A percentile compares a stretch with the other conserved stretches of the same genome.
Evolutionary conservation across 2,329 filamentous ascomycete genomes (phyloP).

Genomic region (Mariannaea elegans): DNA sequence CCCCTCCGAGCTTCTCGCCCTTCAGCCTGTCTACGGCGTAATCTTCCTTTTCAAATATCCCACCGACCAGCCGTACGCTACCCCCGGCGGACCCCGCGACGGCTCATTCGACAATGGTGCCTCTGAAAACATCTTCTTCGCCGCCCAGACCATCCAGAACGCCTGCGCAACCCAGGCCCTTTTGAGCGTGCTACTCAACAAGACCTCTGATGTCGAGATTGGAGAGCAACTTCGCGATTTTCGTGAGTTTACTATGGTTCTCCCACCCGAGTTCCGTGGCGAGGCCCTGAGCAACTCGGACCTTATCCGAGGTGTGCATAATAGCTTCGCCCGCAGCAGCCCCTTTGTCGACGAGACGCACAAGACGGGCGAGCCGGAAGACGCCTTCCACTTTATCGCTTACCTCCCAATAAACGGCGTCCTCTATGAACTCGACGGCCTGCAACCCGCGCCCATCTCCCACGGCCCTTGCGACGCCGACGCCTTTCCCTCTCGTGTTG

Average conservation of each 20-base stretch:
- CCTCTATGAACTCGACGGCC: constrained; percentile 93
- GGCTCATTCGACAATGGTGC: constrained; percentile 82
- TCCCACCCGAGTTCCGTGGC: constrained; percentile 77
- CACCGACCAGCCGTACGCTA: constrained; percentile 71
- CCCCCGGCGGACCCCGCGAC: constrained; percentile 74
- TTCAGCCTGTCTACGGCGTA: constrained; percentile 88
- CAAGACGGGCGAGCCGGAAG: constrained; percentile 73
- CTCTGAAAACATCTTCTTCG: constrained; percentile 86
- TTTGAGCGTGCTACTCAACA: constrained; percentile 90
- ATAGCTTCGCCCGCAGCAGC: constrained; percentile 86
- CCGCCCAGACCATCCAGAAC: constrained; percentile 97
- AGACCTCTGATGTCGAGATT: constrained; percentile 75
- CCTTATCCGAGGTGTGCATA: constrained; percentile 81
- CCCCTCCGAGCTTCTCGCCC: constrained; percentile 72
- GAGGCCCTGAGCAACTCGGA: constrained; percentile 71
- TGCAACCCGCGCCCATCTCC: constrained; percentile 90
- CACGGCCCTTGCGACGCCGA: constrained; percentile 79
- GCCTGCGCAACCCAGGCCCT: constrained; percentile 97
- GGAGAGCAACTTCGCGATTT: constrained; percentile 78
- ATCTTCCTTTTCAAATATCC: constrained; percentile 99
- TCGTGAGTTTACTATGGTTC: constrained; percentile 86
- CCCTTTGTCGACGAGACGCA: constrained; percentile 94
- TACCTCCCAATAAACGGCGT: constrained; percentile 83
- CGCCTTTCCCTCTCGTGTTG: constrained; percentile 81
- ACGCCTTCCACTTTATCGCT: constrained; percentile 97